These are phyloP conservation scores for Magnolia sinica DNA, from an alignment of 164 flowering plant species.

Conservation along the genomic window DNA sequence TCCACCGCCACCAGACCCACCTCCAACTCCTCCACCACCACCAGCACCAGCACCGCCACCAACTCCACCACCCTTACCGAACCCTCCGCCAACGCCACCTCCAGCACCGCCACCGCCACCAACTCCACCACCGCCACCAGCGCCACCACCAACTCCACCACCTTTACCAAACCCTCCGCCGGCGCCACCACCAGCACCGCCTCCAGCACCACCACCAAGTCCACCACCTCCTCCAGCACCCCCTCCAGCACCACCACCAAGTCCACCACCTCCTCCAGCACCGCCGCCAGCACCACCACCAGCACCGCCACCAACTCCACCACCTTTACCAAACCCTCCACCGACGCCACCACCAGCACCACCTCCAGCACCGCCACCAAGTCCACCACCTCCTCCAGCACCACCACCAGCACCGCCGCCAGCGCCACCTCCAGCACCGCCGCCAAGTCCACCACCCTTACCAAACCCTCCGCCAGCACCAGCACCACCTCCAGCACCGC, in stretches of 20 bases:
- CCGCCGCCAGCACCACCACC: neutral
- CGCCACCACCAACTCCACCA: too few relatives aligned
- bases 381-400: neutral
- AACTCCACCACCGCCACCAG: neutral
- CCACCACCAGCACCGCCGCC: conserved; percentile 6
- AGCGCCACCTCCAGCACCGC: neutral
- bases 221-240: too few relatives aligned
- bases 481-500: neutral
- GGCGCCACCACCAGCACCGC: too few relatives aligned
- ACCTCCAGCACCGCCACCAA: too few relatives aligned
- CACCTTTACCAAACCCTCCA: neutral
- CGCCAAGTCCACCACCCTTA: neutral
- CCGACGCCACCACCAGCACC: neutral
- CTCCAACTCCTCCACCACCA: neutral
- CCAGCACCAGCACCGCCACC: conserved; percentile 8
- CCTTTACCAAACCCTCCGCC: too few relatives aligned
- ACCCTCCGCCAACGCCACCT: neutral
- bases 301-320: neutral
- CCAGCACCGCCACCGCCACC: neutral
- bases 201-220: too few relatives aligned
- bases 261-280: too few relatives aligned
- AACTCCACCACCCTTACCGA: neutral
- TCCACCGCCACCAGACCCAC: conserved; percentile 9
- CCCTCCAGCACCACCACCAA: too few relatives aligned
- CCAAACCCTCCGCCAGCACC: neutral